phyloP scores from a whole-genome alignment of 306 rosid species.

The Pueraria montana region DNA sequence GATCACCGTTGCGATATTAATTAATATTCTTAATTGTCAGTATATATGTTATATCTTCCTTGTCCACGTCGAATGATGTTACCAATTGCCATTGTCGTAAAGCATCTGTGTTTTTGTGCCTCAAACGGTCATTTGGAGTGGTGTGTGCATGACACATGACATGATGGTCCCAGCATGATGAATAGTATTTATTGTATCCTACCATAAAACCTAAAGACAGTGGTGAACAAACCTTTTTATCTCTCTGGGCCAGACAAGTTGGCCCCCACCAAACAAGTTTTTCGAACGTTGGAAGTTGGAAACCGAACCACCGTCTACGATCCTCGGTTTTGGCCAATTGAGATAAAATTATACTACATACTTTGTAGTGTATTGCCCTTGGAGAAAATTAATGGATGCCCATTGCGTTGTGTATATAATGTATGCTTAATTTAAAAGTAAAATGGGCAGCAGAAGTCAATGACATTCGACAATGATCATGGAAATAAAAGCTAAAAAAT shows the following conservation, averaged over 20 bases:
- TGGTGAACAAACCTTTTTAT: neutral
- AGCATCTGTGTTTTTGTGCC: neutral
- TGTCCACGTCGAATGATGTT: neutral
- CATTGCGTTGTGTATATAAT: too few species aligned
- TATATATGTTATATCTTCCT: neutral
- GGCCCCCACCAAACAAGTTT: neutral
- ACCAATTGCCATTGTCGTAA: neutral
- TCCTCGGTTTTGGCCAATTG: neutral
- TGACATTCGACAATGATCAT: neutral
- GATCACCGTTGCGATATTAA: neutral
- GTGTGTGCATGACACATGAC: neutral
- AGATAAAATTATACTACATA: neutral
- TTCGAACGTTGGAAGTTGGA: conserved; percentile 9
- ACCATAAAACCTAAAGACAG: neutral
- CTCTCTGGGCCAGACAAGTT: neutral
- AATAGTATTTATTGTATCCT: neutral
- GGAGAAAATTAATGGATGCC: neutral
- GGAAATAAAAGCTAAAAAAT: neutral
- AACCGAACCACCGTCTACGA: neutral
- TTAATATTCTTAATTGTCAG: neutral
- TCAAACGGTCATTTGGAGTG: conserved; percentile 9
- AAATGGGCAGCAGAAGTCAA: neutral
- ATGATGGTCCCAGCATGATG: conserved; percentile 22
- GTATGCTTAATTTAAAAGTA: neutral
- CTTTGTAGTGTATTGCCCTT: neutral